Base-by-base conservation (phyloP, 1,284 basidiomycete species). In the Phenoliferia sp. region DNA sequence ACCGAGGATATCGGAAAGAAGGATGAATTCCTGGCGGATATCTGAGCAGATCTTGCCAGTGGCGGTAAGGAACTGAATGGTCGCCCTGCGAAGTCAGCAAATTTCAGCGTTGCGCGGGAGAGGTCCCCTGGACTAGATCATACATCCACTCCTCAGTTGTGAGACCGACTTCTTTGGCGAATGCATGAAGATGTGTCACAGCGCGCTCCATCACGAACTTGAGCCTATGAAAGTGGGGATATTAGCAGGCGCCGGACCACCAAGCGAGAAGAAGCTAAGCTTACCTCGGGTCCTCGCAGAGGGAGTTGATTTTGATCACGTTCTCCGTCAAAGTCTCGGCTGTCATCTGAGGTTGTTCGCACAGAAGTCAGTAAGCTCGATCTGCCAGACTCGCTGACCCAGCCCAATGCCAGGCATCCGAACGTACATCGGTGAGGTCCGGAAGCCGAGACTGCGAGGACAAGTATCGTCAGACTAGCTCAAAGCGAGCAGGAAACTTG, bases 81-180 rank as follows among this genome's bases (percentile, higher is more conserved):
- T 82, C 26, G 82, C 79, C 78, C 77, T 79, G 68, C 15, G 44
- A 5, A 10, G 3, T 6, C 6, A 33, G 17, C 3, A 5, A 16
- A 52, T 26, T 7, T 55, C 50, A 62, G 61, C 33, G 26, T 15
- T n/a, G 52, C n/a, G 16, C 19, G 33, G 9, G 9, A 2, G 39
- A 44, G 39, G 28, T 19, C 22, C 48, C 31, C 3, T 12, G 44
- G 64, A 39, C 56, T 34, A 50, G 29, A 57, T 44, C 78, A 65
- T 66, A 76, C 86, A 90, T 88, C 91, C 92, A 94, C 81, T 94
- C 91, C 10, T 92, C 87, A 0, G 87, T 88, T 12, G 89, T 90
- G 60, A 92, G 78, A 66, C 85, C 81, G 0, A 87, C 88, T 78
- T 92, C 90, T 60, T 83, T 83, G 26, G 88, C 81, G 74, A 90